Conservation (phyloP, 1,284 basidiomycete genomes). For the Schizophyllum commune region DNA sequence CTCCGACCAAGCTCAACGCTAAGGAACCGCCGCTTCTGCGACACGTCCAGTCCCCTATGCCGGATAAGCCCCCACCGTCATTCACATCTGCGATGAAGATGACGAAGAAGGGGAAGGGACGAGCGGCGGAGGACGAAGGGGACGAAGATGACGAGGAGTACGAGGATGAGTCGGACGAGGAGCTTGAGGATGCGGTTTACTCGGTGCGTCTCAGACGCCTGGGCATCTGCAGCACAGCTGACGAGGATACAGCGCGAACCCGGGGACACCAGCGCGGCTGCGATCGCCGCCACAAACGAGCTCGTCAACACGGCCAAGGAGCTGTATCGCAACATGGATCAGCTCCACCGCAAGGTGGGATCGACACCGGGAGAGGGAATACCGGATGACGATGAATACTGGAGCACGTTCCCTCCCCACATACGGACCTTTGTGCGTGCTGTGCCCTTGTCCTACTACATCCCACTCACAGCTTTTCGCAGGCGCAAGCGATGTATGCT, state of each 20-base stretch:
- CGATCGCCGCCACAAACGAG: constrained; percentile 12
- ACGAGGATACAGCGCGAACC: too few species aligned
- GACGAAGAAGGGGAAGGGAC: too few species aligned
- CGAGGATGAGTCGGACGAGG: constrained; percentile 42
- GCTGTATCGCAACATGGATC: constrained; percentile 7
- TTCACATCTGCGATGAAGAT: too few species aligned
- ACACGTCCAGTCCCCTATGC: background rate
- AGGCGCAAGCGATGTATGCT: constrained; percentile 56
- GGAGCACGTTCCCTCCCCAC: constrained; percentile 2
- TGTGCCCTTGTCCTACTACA: background rate
- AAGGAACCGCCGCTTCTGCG: background rate
- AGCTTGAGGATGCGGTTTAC: constrained; percentile 13
- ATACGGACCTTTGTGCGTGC: constrained; percentile 5
- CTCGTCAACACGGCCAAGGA: constrained; percentile 12
- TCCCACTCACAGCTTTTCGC: background rate
- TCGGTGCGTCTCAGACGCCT: constrained; percentile 21
- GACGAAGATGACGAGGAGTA: constrained; percentile 54
- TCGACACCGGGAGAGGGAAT: constrained; percentile 4
- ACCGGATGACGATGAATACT: constrained; percentile 3
- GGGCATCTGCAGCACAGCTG: background rate
- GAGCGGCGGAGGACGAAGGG: constrained; percentile 36
- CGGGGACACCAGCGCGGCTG: constrained; percentile 3
- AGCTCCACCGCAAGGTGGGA: background rate
- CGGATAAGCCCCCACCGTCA: background rate
- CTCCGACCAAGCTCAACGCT: background rate